Evolutionary conservation across 208 protist species (phyloP), one percentile per base, ranked within the genome.

Genomic region (Hexamita inflata): DNA sequence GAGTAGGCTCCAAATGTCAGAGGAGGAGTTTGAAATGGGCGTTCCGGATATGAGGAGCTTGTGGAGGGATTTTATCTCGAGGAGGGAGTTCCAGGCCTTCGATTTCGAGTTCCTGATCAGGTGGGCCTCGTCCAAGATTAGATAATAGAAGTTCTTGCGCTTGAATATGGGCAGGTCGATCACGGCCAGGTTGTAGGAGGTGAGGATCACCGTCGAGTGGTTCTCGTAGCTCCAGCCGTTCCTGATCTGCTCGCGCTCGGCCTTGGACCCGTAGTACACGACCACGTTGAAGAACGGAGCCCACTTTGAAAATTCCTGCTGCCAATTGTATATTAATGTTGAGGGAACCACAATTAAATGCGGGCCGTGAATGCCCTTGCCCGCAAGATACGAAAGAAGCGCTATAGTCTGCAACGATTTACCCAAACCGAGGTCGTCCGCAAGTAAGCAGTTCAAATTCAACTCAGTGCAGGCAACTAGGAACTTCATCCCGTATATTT

Each of bases 121-220:
- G 78, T 94, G 90, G 13, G 86, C 90, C 80, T 93, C 90, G 80
- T 93, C 90, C 1, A 93, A 79, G 32, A 90, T 77, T 15, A 93
- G 73, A 73, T 79, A 86, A 4, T 77, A 62, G 83, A 83, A 92
- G 2, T 59, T 65, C 15, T 88, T 77, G 0, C 66, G 0, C 0
- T 76, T 62, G 26, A 91, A 42, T 26, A 34, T 26, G 57, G 74
- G 9, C 28, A 66, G 30, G 39, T 89, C 83, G 7, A 64, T 40
- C 15, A 82, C 49, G 26, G 90, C 84, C 29, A 90, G 77, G 42
- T 93, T 87, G 74, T 92, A 93, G 13, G 86, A 90, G 0, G 90
- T 93, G 1, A 93, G 29, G 0, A 93, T 64, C 0, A 92, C 84
- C 65, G 92, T 78, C 62, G 92, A 92, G 0, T 2, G 34, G 19